phyloP scores from a whole-genome alignment of 306 rosid genomes.

The Prunus armeniaca region DNA sequence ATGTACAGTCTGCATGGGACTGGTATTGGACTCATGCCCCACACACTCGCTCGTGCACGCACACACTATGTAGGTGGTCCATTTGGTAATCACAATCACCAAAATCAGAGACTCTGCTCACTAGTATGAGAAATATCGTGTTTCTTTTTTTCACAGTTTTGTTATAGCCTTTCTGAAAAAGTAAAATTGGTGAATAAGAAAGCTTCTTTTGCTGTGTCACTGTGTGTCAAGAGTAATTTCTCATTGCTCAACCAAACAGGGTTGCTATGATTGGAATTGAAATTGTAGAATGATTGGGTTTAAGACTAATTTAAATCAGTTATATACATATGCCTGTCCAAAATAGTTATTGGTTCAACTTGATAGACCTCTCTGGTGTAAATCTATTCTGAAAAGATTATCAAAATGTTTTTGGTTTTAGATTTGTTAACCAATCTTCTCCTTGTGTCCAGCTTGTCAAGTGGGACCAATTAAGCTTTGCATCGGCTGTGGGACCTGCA shows the following conservation, averaged over 20 bases:
- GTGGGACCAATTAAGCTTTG: conserved; percentile 80
- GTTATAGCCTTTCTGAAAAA: background rate
- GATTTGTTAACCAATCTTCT: conserved; percentile 22
- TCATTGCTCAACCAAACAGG: background rate
- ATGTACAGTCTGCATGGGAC: background rate
- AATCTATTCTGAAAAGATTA: background rate
- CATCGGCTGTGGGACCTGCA: conserved; percentile 84
- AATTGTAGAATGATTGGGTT: background rate
- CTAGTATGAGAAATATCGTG: no score
- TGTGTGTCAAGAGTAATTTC: background rate
- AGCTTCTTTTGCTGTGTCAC: background rate
- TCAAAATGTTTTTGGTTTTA: background rate
- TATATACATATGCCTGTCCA: background rate
- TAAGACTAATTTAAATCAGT: background rate
- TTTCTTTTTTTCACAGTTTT: background rate
- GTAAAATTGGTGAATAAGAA: background rate
- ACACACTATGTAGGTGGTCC: background rate
- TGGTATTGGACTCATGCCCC: background rate
- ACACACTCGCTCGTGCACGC: no score
- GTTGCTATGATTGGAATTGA: background rate
- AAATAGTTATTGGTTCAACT: background rate
- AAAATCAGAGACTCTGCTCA: background rate
- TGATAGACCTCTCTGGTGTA: background rate
- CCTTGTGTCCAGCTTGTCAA: conserved; percentile 53
- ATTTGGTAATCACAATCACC: background rate